Base-by-base conservation (phyloP, 495 filamentous ascomycete genomes). In the Penicillium goetzii region DNA sequence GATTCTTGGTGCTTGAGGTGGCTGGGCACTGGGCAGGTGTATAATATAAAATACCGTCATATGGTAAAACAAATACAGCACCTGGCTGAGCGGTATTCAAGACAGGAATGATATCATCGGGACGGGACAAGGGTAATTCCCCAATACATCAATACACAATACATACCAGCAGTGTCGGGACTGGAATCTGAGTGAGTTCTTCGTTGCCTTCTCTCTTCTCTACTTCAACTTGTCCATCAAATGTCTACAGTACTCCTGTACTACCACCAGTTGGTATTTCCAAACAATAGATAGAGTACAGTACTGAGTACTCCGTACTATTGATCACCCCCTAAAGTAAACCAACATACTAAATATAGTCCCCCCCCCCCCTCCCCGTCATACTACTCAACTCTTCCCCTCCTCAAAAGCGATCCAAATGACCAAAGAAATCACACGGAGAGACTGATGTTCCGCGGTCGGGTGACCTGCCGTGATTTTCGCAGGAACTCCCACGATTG, bases 401-500 rank as follows among this genome's bases (percentile, higher is more conserved):
- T 11, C 41, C 11, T 17, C 19, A 12, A 43, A 43, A 53, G n/a
- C 28, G 0, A 32, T n/a, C 33, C 41, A 28, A n/a, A 60, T n/a
- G 30, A 41, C 21, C 36, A 26, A 3, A 30, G 10, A 30, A 8
- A 41, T 21, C 45, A 3, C 14, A 6, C 56, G 57, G 59, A 62
- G 49, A 34, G n/a, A 60, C 60, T 41, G 36, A 59, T 67, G 56
- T 62, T 67, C 65, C 65, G 65, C 52, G 53, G 67, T 69, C 67
- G 67, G 67, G 56, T 69, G 67, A 69, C 67, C 63, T 56, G 30
- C 63, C 49, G 63, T 59, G 50, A 68, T 62, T 68, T 68, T 64
- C 60, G 15, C 63, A 66, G 67, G 67, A 69, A 65, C 51, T 52
- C 25, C 57, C 12, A 6, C 59, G 43, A 69, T 69, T 69, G 63